Evolutionary conservation across 2,329 filamentous ascomycete species (phyloP).

Genomic region (Pseudogymnoascus sp.): DNA sequence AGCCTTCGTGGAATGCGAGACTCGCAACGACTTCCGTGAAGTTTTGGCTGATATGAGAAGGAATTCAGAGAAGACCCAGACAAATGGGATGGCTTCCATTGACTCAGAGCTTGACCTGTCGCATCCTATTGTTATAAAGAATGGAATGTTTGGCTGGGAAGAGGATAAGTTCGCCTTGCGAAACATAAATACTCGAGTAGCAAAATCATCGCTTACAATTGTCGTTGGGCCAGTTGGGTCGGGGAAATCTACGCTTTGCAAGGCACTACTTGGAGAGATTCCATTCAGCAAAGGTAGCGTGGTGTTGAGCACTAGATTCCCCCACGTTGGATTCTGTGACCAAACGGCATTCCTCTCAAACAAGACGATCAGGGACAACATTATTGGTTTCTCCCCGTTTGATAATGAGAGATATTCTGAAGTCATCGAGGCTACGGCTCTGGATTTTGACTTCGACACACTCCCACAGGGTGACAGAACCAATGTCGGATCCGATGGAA

Average conservation of each 20-base stretch:
- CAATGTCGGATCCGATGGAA: conserved; percentile 18
- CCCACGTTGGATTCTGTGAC: conserved; percentile 32
- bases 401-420: conserved; percentile 22
- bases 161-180: conserved; percentile 17
- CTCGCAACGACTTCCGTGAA: conserved; percentile 15
- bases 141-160: conserved; percentile 25
- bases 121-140: conserved; percentile 13
- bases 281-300: conserved; percentile 23
- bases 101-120: not conserved
- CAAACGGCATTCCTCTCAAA: conserved; percentile 37
- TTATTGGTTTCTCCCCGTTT: conserved; percentile 25
- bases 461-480: conserved; percentile 21
- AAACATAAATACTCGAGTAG: conserved; percentile 14
- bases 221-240: conserved; percentile 23
- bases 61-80: conserved; percentile 7
- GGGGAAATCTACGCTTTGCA: conserved; percentile 30
- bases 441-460: conserved; percentile 19
- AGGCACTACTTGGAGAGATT: conserved; percentile 29
- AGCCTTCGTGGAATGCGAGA: conserved; percentile 18
- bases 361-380: conserved; percentile 30
- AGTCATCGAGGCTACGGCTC: conserved; percentile 19
- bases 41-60: conserved; percentile 9
- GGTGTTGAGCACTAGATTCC: conserved; percentile 12
- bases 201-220: conserved; percentile 21
- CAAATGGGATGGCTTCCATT: not conserved